Percentiles rank a stretch among this genome's conserved stretches.
phyloP scores from a whole-genome alignment of 345 rosid species.

The Geranium brycei region DNA sequence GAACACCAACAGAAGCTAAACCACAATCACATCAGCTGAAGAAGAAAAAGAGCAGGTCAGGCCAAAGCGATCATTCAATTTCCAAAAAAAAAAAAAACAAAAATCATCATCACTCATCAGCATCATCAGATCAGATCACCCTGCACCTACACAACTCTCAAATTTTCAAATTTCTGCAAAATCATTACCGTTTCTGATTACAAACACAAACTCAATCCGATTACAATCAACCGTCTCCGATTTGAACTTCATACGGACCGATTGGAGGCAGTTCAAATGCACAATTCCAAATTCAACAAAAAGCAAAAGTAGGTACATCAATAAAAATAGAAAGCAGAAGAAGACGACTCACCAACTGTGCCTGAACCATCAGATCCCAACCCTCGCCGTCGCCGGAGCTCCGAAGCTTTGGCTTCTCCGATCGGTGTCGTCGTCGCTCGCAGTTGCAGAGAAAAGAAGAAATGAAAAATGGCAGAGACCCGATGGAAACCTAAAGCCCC shows the following conservation, averaged over 20 bases:
- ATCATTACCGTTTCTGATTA: neutral
- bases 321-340: neutral
- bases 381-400: neutral
- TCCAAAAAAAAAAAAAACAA: neutral
- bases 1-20: neutral
- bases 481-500: neutral
- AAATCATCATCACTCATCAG: neutral
- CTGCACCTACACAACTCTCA: neutral
- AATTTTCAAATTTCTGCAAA: neutral
- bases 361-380: neutral
- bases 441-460: neutral
- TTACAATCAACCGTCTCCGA: neutral
- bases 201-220: neutral
- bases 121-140: neutral
- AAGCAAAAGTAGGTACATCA: neutral
- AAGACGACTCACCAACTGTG: neutral
- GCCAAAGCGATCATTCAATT: neutral
- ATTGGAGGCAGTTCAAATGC: neutral
- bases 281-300: neutral
- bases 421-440: neutral
- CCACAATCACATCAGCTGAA: neutral
- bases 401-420: neutral
- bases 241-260: neutral
- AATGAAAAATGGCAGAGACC: neutral
- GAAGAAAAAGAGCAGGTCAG: neutral